phyloP scores from a whole-genome alignment of 2,329 filamentous ascomycete species.

The Microsporum canis region DNA sequence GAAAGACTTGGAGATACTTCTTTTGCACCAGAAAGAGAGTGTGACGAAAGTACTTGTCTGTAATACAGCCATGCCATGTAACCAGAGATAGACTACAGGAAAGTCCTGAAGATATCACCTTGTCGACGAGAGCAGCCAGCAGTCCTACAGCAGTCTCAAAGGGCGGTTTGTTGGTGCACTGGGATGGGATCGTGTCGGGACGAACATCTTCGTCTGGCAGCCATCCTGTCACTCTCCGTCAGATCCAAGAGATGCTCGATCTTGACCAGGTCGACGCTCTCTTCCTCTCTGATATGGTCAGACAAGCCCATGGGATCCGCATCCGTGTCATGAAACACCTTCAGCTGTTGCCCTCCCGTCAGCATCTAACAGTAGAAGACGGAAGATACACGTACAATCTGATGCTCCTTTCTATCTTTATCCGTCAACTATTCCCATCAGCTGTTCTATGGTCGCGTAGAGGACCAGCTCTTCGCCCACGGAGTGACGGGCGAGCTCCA shows the following conservation, averaged over 20 bases:
- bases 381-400: conserved; percentile 24
- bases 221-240: conserved; percentile 29
- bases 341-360: conserved; percentile 26
- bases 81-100: conserved; percentile 25
- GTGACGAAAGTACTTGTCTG: not conserved
- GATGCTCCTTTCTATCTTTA: conserved; percentile 40
- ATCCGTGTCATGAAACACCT: conserved; percentile 40
- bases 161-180: conserved; percentile 41
- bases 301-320: conserved; percentile 31
- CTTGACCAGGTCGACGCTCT: conserved; percentile 38
- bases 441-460: conserved; percentile 42
- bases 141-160: conserved; percentile 47
- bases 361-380: not conserved
- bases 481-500: conserved; percentile 41
- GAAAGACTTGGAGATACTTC: not conserved
- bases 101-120: conserved; percentile 48
- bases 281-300: conserved; percentile 43
- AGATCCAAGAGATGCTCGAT: conserved; percentile 36
- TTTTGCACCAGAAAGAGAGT: not conserved
- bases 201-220: conserved; percentile 43
- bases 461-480: conserved; percentile 42
- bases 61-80: not conserved
- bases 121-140: conserved; percentile 47
- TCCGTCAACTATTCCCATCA: conserved; percentile 34
- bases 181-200: conserved; percentile 43